Base-by-base conservation (phyloP, 2,329 filamentous ascomycete genomes). In the Cadophora gregata region DNA sequence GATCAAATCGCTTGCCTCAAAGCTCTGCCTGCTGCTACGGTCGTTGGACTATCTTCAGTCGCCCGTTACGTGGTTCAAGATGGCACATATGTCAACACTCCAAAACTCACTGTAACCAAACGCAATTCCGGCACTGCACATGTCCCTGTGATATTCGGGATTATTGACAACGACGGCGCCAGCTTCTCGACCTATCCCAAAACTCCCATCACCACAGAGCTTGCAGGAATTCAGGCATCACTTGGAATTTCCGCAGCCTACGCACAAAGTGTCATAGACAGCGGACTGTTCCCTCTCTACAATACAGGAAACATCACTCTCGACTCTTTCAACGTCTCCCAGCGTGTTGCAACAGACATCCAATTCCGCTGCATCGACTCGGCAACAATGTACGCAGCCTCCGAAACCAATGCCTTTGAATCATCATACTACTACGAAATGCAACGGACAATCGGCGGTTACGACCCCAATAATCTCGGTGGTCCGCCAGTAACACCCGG, bases 301-400 rank as follows among this genome's bases (percentile, higher is more conserved):
- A 74, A 79, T 53, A 82, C 82, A 0, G 81, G 82, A 3, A 86
- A 87, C 59, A 66, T 83, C 7, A 85, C 84, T 0, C 78, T 86
- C 3, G 82, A 87, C 69, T 79, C 82, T 1, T 86, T 85, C 79
- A 86, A 86, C 66, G 81, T 86, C 2, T 82, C 82, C 4, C 79
- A 82, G 38, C 81, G 84, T 12, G 79, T 86, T 31, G 80, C 83
- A 2, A 86, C 84, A 3, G 84, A 86, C 71, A 81, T 80, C 53
- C 81, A 81, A 5, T 86, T 86, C 78, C 82, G 83, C 63, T 87
- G 85, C 70, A 78, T 85, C 58, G 84, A 86, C 67, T 81, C 86
- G 75, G 84, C 84, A 0, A 86, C 84, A 1, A 79, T 84, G 7
- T 86, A 83, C 67, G 81, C 83, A 0, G 84, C 67, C 3, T 59